Evolutionary conservation across 352 stramenopile species (phyloP).

Genomic region (Phytopythium delawarense): DNA sequence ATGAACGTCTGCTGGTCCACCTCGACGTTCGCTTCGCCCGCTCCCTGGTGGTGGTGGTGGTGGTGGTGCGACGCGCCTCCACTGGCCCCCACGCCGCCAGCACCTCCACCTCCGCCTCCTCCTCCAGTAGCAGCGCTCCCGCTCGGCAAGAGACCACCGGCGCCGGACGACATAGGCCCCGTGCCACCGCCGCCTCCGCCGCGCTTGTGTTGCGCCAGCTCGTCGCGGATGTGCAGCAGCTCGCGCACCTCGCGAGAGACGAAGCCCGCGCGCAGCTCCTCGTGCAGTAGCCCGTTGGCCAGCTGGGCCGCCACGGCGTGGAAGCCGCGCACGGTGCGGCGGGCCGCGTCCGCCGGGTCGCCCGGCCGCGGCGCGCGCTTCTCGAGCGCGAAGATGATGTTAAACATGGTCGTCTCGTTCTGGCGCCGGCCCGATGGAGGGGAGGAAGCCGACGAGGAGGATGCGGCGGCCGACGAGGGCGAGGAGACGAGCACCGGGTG

Average conservation of each 20-base stretch:
- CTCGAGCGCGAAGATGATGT: conserved; percentile 82
- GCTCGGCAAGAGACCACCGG: neutral
- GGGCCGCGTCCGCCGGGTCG: conserved; percentile 25
- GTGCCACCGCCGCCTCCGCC: conserved; percentile 15
- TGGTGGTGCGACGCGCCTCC: conserved; percentile 1
- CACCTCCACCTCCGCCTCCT: neutral
- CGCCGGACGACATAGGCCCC: conserved; percentile 12
- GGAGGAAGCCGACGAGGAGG: conserved; percentile 1
- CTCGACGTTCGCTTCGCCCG: conserved; percentile 40
- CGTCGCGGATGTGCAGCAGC: conserved; percentile 73
- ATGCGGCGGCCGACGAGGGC: neutral
- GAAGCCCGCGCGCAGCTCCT: conserved; percentile 76
- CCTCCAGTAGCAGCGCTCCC: neutral
- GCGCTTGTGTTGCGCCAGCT: conserved; percentile 68
- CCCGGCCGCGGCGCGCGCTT: conserved; percentile 28
- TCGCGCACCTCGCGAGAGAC: conserved; percentile 76
- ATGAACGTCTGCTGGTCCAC: conserved; percentile 83
- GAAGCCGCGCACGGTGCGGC: conserved; percentile 47
- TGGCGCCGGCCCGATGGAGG: conserved; percentile 6
- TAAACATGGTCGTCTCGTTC: conserved; percentile 86
- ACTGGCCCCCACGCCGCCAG: neutral
- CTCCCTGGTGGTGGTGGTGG: conserved; percentile 26
- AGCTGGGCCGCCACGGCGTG: conserved; percentile 67
- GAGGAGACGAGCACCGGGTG: conserved; percentile 70
- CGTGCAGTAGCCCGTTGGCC: conserved; percentile 75